These are phyloP conservation scores for Phytophthora sp. DNA, from an alignment of 352 stramenopile genomes.

Conservation along the genomic window DNA sequence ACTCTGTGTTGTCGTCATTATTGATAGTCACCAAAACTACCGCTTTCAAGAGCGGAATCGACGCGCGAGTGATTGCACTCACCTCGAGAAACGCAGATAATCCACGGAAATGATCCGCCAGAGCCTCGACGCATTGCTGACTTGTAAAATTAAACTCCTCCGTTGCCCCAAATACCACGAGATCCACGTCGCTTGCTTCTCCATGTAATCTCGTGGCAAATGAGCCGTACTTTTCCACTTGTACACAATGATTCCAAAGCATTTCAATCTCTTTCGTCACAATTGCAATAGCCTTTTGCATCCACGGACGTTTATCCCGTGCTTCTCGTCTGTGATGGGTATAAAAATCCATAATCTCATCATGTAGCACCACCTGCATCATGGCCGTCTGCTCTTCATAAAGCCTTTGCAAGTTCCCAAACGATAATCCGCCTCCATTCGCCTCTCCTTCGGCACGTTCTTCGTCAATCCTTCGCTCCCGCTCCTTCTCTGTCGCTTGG, in stretches of 20 bases:
- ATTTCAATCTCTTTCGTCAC: conserved; percentile 51
- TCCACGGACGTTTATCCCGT: conserved; percentile 38
- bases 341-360: conserved; percentile 76
- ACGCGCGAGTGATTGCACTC: conserved; percentile 73
- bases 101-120: conserved; percentile 37
- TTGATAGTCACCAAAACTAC: conserved; percentile 51
- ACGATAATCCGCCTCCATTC: conserved; percentile 47
- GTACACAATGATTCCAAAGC: conserved; percentile 51
- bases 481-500: conserved; percentile 76
- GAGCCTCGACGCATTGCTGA: conserved; percentile 59
- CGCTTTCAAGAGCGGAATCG: conserved; percentile 82
- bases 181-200: conserved; percentile 73
- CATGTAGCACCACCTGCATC: conserved; percentile 81
- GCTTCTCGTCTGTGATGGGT: conserved; percentile 53
- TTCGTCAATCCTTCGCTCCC: conserved; percentile 72
- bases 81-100: conserved; percentile 53
- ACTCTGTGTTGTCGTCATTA: conserved; percentile 1
- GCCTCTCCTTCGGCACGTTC: conserved; percentile 37
- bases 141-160: conserved; percentile 49
- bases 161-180: conserved; percentile 79
- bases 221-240: conserved; percentile 78
- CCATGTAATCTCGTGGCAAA: conserved; percentile 76
- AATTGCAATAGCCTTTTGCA: conserved; percentile 59
- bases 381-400: conserved; percentile 83
- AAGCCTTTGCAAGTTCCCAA: conserved; percentile 72